Evolutionary conservation across 129 eudicot species (phyloP), one percentile per base, ranked within the genome.

Genomic region (Saussurea involucrata): DNA sequence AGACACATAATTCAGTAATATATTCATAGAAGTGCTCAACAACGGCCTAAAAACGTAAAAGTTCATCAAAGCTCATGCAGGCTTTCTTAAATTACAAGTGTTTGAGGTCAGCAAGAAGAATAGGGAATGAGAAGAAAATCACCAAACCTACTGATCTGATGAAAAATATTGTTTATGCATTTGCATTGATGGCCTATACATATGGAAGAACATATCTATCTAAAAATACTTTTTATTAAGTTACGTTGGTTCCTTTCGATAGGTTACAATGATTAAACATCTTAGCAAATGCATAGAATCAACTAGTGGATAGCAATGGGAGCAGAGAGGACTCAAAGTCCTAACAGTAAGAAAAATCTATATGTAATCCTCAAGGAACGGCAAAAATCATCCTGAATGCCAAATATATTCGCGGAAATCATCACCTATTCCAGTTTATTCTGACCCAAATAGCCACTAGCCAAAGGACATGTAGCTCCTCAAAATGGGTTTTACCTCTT

Each of bases 401-500:
- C 46, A 82, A 68, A 79, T 71, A 74, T 66, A 72, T 34, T 76
- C 78, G 24, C 55, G 68, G 68, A 77, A 40, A 76, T 80, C 83
- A 76, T 34, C 66, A 8, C 72, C 63, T 42, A 31, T 84, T 72
- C 32, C 64, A 61, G 63, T 65, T 81, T 73, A 85, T 57, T 73
- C 68, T 12, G 63, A 71, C 67, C 78, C 84, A 73, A 68, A 76
- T 71, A 55, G 58, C 81, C 72, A 61, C 55, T 81, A 37, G 33
- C 44, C 33, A 44, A 46, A 36, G 58, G 63, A 61, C 66, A 68
- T 55, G 69, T 84, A 77, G 84, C 84, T 86, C 86, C 78, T 87
- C 49, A 80, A 66, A 85, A 85, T 21, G 86, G 46, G 24, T 73
- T 57, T 40, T 29, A 90, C 87, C 22, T 66, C 80, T 88, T 92